phyloP scores from a whole-genome alignment of 2,329 filamentous ascomycete genomes.

The Pestalotiopsis sp. region DNA sequence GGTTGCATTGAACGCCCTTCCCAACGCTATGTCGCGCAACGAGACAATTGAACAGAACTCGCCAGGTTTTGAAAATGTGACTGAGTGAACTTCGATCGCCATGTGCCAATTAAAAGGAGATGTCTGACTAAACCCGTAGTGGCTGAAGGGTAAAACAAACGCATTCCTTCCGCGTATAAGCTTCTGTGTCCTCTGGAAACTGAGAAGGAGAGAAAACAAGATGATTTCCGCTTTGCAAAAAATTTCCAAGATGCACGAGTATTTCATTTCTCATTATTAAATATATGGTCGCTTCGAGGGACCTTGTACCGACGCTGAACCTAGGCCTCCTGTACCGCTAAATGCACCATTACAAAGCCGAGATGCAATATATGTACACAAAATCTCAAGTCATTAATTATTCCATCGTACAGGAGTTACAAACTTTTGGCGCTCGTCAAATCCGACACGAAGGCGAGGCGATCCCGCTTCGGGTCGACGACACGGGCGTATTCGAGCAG shows the following conservation, averaged over 20 bases:
- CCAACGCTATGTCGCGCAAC: too few relatives aligned
- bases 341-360: background rate
- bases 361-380: background rate
- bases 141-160: too few relatives aligned
- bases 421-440: background rate
- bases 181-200: too few relatives aligned
- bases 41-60: too few relatives aligned
- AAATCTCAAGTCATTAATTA: background rate
- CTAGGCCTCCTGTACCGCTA: background rate
- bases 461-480: conserved; percentile 37
- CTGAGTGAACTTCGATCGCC: too few relatives aligned
- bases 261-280: background rate
- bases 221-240: too few relatives aligned
- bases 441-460: conserved; percentile 47
- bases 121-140: too few relatives aligned
- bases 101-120: too few relatives aligned
- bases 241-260: background rate
- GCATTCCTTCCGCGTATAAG: too few relatives aligned
- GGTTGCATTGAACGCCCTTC: too few relatives aligned
- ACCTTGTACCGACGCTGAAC: background rate
- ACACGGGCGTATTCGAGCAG: conserved; percentile 60
- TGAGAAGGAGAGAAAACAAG: too few relatives aligned
- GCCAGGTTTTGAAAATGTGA: too few relatives aligned
- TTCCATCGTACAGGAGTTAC: background rate
- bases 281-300: background rate